phyloP scores from a whole-genome alignment of 192 early-diverging fungal genomes.

The Funneliformis geosporum region DNA sequence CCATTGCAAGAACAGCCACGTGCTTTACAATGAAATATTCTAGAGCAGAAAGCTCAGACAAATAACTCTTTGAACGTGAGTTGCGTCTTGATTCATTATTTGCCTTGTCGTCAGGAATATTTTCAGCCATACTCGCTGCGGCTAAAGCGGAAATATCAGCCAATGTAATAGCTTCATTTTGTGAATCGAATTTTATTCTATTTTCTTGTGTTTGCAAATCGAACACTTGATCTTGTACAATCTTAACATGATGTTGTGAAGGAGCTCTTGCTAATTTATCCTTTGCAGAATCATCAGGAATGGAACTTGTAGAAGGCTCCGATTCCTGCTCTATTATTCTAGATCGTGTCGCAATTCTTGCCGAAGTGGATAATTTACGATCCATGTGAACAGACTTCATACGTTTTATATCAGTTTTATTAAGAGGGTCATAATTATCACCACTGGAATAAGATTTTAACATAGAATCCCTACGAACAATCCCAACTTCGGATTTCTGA shows the following conservation, averaged over 20 bases:
- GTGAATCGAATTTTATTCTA: constrained; percentile 16
- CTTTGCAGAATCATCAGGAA: neutral
- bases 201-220: neutral
- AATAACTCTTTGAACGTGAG: constrained; percentile 44
- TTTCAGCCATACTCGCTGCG: neutral
- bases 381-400: constrained; percentile 60
- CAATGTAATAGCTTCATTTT: constrained; percentile 30
- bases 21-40: constrained; percentile 84
- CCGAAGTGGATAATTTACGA: constrained; percentile 51
- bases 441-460: constrained; percentile 53
- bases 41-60: constrained; percentile 74
- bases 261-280: constrained; percentile 28
- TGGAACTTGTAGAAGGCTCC: neutral
- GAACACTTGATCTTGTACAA: constrained; percentile 11
- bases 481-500: constrained; percentile 25
- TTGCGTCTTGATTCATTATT: constrained; percentile 14
- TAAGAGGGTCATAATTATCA: constrained; percentile 49
- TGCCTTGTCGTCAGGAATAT: neutral
- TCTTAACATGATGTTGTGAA: constrained; percentile 27
- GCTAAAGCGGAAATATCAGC: constrained; percentile 29
- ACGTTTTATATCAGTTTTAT: constrained; percentile 57
- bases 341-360: constrained; percentile 51
- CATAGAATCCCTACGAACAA: constrained; percentile 44
- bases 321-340: constrained; percentile 54
- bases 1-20: constrained; percentile 75